A percentile compares a stretch with the other conserved stretches of the same genome.
Evolutionary conservation across 2,329 filamentous ascomycete genomes (phyloP).

Genomic region (Scleromitrula shiraiana): DNA sequence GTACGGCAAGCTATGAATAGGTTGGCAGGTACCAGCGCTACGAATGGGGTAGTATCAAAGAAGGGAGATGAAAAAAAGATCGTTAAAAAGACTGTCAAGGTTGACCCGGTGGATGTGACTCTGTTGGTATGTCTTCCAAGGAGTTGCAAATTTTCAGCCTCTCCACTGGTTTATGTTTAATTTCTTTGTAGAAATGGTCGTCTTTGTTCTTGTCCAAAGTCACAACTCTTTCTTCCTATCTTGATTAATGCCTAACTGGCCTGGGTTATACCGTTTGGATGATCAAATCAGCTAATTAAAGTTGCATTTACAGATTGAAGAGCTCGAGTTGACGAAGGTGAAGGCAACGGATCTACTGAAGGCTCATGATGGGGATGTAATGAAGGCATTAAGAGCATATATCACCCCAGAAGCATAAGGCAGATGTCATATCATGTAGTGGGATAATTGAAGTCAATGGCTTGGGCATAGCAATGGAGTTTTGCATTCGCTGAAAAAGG

Average conservation of each 20-base stretch:
- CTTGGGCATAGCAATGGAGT: slow-evolving; percentile 20
- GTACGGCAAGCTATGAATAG: slow-evolving; percentile 65
- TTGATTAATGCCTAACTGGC: no score
- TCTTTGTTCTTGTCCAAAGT: not conserved
- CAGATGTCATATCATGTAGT: not conserved
- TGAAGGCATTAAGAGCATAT: slow-evolving; percentile 59
- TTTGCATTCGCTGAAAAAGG: slow-evolving; percentile 5
- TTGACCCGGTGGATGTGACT: slow-evolving; percentile 63
- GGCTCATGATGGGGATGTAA: slow-evolving; percentile 60
- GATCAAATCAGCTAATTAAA: no score
- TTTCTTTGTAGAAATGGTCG: not conserved
- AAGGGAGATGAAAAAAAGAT: slow-evolving; percentile 43
- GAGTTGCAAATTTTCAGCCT: not conserved
- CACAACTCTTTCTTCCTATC: no score
- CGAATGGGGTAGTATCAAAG: slow-evolving; percentile 30
- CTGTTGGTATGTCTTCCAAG: slow-evolving; percentile 49
- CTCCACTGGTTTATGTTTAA: not conserved
- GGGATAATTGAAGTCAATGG: not conserved
- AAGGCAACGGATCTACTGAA: slow-evolving; percentile 71
- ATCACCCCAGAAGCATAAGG: slow-evolving; percentile 29
- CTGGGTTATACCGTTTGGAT: no score
- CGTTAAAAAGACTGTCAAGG: slow-evolving; percentile 56
- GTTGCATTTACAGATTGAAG: slow-evolving; percentile 46
- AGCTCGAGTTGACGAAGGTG: slow-evolving; percentile 62
- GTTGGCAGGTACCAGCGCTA: slow-evolving; percentile 36